Evolutionary conservation across 768 basidiomycete species (phyloP).

Genomic region (Naganishia vaughanmartiniae): DNA sequence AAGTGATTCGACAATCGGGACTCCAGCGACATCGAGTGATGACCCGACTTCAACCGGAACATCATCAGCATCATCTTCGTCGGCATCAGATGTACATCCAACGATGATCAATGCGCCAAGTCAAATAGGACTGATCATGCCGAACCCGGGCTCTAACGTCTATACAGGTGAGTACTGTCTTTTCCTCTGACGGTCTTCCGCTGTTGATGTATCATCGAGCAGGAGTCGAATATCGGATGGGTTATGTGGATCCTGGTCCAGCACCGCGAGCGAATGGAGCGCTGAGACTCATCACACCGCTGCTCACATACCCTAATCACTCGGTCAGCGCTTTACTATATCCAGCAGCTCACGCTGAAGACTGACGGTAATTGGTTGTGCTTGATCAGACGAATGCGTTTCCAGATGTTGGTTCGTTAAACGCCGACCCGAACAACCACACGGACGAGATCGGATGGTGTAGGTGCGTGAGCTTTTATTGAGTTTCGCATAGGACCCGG

Average conservation of each 20-base stretch:
- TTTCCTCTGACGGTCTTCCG: background rate
- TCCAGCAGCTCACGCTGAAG: background rate
- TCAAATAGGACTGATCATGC: slow-evolving; percentile 50
- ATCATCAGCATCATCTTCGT: background rate
- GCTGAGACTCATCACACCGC: slow-evolving; percentile 42
- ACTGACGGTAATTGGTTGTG: background rate
- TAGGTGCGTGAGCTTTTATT: slow-evolving; percentile 37
- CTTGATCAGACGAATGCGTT: slow-evolving; percentile 44
- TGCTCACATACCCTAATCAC: slow-evolving; percentile 47
- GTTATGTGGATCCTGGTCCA: slow-evolving; percentile 47
- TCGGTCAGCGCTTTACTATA: slow-evolving; percentile 32
- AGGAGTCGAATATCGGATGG: slow-evolving; percentile 47
- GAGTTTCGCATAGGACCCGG: background rate
- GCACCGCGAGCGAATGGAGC: slow-evolving; percentile 42
- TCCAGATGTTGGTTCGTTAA: slow-evolving; percentile 23
- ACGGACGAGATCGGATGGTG: slow-evolving; percentile 26
- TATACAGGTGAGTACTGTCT: slow-evolving; percentile 41
- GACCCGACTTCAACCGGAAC: background rate
- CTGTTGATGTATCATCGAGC: background rate
- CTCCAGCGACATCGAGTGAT: background rate
- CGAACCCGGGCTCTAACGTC: slow-evolving; percentile 40
- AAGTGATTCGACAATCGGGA: background rate
- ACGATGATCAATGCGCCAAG: slow-evolving; percentile 24
- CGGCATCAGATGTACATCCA: background rate
- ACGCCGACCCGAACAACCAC: slow-evolving; percentile 18